Evolutionary conservation across 139 green algal species (phyloP).

Genomic region (Eudorina sp.): DNA sequence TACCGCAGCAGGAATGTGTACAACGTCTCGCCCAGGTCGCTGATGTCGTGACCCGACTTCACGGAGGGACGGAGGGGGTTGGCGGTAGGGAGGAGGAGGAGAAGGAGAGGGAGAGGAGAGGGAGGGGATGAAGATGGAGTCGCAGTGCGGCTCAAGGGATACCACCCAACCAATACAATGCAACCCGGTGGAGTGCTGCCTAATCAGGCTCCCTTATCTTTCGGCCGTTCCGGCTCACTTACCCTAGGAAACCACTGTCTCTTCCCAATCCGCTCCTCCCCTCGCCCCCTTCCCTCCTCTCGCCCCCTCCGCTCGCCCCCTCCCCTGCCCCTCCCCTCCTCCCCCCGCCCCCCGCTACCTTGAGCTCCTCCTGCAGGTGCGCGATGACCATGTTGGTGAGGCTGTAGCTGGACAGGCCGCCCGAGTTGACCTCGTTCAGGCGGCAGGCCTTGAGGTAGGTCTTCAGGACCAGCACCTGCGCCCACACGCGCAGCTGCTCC

Average conservation of each 20-base stretch:
- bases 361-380: constrained; percentile 75
- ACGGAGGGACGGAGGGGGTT: not conserved
- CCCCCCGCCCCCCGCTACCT: constrained; percentile 36
- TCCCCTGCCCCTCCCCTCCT: too few relatives aligned
- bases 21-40: constrained; percentile 69
- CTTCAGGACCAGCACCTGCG: constrained; percentile 70
- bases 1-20: constrained; percentile 76
- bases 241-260: too few relatives aligned
- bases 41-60: constrained; percentile 63
- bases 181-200: too few relatives aligned
- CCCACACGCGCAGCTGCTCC: too few relatives aligned
- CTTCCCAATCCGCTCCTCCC: not conserved
- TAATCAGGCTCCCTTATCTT: too few relatives aligned
- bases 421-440: constrained; percentile 70
- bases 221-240: too few relatives aligned
- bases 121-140: not conserved
- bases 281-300: not conserved
- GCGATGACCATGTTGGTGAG: constrained; percentile 80
- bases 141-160: too few relatives aligned
- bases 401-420: constrained; percentile 71
- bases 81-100: not conserved
- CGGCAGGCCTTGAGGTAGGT: constrained; percentile 61
- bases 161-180: too few relatives aligned
- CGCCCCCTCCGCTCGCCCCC: not conserved
- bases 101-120: not conserved